A percentile compares a stretch with the other conserved stretches of the same genome.
Evolutionary conservation across 2,329 filamentous ascomycete genomes (phyloP).

Genomic region (Cephalotrichum gorgonifer): DNA sequence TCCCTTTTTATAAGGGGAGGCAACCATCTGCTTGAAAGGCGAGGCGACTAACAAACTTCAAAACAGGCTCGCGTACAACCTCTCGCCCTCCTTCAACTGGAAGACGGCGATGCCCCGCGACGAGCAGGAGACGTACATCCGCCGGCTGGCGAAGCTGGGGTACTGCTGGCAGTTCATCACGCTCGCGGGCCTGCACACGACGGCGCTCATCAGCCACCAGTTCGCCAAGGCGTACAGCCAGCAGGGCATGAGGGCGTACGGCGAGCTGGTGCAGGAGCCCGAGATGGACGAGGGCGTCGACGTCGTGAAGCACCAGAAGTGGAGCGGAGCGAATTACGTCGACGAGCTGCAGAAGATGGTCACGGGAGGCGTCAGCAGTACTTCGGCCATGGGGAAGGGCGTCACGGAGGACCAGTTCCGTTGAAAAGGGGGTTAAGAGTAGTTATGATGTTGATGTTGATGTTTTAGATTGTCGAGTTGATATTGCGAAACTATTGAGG

Average conservation of each 20-base stretch:
- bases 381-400: slow-evolving; percentile 92
- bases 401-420: slow-evolving; percentile 98
- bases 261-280: slow-evolving; percentile 93
- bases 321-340: slow-evolving; percentile 89
- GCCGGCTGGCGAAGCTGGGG: slow-evolving; percentile 72
- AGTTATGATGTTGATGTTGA: too few species aligned
- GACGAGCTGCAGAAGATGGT: slow-evolving; percentile 98
- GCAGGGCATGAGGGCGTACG: slow-evolving; percentile 90
- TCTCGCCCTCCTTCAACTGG: slow-evolving; percentile 99
- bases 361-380: slow-evolving; percentile 81
- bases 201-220: slow-evolving; percentile 79
- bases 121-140: slow-evolving; percentile 97
- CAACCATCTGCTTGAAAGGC: not conserved
- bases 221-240: slow-evolving; percentile 76
- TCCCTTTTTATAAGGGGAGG: not conserved
- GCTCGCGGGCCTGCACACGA: slow-evolving; percentile 92
- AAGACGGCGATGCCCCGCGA: slow-evolving; percentile 86
- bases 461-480: too few species aligned
- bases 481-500: too few species aligned
- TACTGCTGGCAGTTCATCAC: slow-evolving; percentile 99
- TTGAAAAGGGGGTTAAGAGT: too few species aligned
- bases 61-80: slow-evolving; percentile 83
- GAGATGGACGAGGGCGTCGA: slow-evolving; percentile 88
- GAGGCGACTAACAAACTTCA: slow-evolving; percentile 9
- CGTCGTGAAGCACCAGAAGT: slow-evolving; percentile 98